Base-by-base conservation (phyloP, 1,139 yeast species). In the Lodderomyces oxycetoniae region DNA sequence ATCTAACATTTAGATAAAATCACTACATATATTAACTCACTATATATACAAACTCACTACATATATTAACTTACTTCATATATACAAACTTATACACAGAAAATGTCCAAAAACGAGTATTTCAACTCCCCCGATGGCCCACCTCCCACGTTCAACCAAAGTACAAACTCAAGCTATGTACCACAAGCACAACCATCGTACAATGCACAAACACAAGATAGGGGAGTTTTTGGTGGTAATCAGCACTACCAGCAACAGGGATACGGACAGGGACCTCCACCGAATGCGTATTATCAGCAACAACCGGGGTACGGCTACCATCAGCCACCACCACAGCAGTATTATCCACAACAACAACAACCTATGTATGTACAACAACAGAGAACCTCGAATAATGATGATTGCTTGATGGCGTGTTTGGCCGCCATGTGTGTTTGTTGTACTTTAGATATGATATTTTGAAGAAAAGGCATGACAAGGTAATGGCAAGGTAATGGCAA, bases 341-440 rank as follows among this genome's bases (percentile, higher is more conserved):
- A 53, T 19, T 49, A 50, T 23, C 53, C 49, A 32, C 50, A 43
- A 17, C 54, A 43, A 13, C 77, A 69, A 47, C 80, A 71, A 46
- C 86, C 84, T 0, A 70, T 77, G 50, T 79, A 79, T 43, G 85
- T 79, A 9, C 84, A 77, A 49, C 82, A 76, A 47, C 73, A 59
- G 37, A 34, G 45, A 17, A 28, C 48, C 1, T 61, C 59, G 20
- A 58, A 59, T 16, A 55, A 55, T 29, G 67, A 64, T 32, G 74
- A 69, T 37, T 80, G 87, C 57, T 67, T 79, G 50, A 68, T 77
- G 58, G 88, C 77, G 4, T 81, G 88, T 61, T 63, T 80, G 47
- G 87, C 79, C 19, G 87, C 85, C 8, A 46, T 79, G 57, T 81
- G 89, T 74, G 49, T 80, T 44, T 82, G 91, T 55, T 80, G 85